These are phyloP conservation scores for Xanthoconium stramineum DNA, from an alignment of 768 basidiomycete species.

Conservation along the genomic window DNA sequence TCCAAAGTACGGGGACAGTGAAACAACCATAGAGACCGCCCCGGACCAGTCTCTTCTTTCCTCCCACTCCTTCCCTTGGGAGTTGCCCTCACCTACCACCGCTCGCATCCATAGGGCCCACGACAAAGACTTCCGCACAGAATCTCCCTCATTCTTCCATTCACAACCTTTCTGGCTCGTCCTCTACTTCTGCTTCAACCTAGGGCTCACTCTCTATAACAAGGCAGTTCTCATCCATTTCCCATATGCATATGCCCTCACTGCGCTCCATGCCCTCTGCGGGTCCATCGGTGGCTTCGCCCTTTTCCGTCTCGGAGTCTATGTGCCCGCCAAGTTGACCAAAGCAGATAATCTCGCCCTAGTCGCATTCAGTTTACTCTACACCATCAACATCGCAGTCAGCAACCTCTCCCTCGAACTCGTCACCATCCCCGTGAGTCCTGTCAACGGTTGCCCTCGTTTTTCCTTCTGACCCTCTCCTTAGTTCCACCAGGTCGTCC, in stretches of 20 bases:
- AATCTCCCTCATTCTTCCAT: constrained; percentile 21
- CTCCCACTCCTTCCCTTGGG: constrained; percentile 19
- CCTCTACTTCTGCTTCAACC: constrained; percentile 88
- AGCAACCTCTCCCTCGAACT: constrained; percentile 88
- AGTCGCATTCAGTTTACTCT: constrained; percentile 81
- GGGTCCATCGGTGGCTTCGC: constrained; percentile 78
- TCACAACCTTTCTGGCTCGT: constrained; percentile 58
- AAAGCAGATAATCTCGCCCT: constrained; percentile 57
- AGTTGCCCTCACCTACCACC: constrained; percentile 13
- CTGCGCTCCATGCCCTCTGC: constrained; percentile 86
- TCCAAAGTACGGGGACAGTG: constrained; percentile 5
- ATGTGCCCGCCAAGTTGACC: constrained; percentile 54
- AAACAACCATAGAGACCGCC: background rate
- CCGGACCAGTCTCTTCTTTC: background rate
- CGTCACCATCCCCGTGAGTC: constrained; percentile 84
- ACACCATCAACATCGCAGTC: constrained; percentile 91
- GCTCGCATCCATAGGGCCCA: constrained; percentile 4
- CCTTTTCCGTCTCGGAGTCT: constrained; percentile 55
- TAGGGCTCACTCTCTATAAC: constrained; percentile 92
- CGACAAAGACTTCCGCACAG: constrained; percentile 7
- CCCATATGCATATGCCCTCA: constrained; percentile 95
- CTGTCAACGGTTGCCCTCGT: background rate
- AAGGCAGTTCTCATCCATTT: constrained; percentile 89
- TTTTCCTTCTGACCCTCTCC: background rate
- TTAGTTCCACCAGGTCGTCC: constrained; percentile 96